Conservation (phyloP, 225 moss, liverwort and hornwort genomes). For the Polytrichum formosum region DNA sequence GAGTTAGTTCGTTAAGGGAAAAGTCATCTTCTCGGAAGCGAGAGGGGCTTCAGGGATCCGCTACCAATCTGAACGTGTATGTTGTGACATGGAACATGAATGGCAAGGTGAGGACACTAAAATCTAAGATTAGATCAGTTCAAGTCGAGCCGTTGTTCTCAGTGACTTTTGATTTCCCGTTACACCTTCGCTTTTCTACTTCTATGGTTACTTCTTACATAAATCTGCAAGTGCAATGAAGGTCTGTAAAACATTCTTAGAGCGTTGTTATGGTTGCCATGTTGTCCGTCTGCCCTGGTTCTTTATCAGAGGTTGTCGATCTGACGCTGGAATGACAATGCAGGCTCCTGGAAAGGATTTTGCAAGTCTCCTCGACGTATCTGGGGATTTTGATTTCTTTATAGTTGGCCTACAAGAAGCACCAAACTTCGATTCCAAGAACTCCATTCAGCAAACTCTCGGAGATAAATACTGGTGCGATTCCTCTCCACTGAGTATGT, state of each 20-base stretch:
- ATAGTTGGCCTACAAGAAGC: slow-evolving; percentile 87
- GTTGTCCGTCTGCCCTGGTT: no score
- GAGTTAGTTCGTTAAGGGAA: slow-evolving; percentile 32
- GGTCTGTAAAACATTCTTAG: no score
- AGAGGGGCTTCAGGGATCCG: slow-evolving; percentile 22
- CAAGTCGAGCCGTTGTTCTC: no score
- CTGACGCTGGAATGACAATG: background rate
- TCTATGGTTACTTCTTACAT: no score
- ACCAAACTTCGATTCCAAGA: slow-evolving; percentile 48
- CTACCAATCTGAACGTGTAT: slow-evolving; percentile 54
- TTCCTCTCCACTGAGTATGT: background rate
- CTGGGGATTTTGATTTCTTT: slow-evolving; percentile 62
- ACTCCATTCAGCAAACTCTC: slow-evolving; percentile 46
- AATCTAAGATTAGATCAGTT: background rate
- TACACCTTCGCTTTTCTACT: no score
- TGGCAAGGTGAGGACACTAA: slow-evolving; percentile 56
- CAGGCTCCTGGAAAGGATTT: slow-evolving; percentile 66
- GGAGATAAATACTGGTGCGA: slow-evolving; percentile 73
- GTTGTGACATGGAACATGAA: slow-evolving; percentile 96
- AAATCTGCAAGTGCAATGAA: no score
- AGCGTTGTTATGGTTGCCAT: no score
- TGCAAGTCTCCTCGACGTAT: slow-evolving; percentile 59
- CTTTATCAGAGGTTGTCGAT: no score
- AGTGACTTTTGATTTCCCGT: no score
- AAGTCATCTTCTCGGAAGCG: slow-evolving; percentile 16